A percentile compares a stretch with the other conserved stretches of the same genome.
phyloP scores from a whole-genome alignment of 768 basidiomycete species.

The Xerocomellus dryophilus region DNA sequence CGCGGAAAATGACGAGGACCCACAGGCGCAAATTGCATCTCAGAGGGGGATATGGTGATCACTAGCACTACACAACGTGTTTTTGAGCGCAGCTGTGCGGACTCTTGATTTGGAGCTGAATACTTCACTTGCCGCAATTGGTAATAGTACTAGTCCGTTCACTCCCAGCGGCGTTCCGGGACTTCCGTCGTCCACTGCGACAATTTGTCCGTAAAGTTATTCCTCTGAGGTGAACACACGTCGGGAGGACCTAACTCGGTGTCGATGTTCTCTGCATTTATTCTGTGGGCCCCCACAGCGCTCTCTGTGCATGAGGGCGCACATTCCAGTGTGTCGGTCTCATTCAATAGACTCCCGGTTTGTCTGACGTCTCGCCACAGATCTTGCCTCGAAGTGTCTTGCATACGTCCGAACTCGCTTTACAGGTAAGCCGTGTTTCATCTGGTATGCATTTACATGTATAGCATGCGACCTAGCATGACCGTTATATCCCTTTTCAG shows the following conservation, averaged over 20 bases:
- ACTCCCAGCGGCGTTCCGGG: not conserved
- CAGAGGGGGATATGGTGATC: not conserved
- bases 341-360: too few relatives aligned
- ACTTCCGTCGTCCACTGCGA: not conserved
- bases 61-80: slow-evolving; percentile 24
- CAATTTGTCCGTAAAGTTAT: not conserved
- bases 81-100: slow-evolving; percentile 13
- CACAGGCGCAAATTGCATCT: slow-evolving; percentile 32
- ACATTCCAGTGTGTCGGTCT: slow-evolving; percentile 16
- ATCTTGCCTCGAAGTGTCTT: slow-evolving; percentile 11
- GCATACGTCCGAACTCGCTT: not conserved
- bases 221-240: not conserved
- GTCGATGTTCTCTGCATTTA: not conserved
- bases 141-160: not conserved
- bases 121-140: slow-evolving; percentile 23
- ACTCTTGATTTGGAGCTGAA: not conserved
- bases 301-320: not conserved
- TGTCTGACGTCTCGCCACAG: slow-evolving; percentile 21
- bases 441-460: not conserved
- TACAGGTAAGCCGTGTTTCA: slow-evolving; percentile 10
- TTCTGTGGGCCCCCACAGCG: slow-evolving; percentile 7
- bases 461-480: slow-evolving; percentile 1
- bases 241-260: not conserved
- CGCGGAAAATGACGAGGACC: slow-evolving; percentile 18
- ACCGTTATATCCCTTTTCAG: not conserved